phyloP scores from a whole-genome alignment of 2,329 filamentous ascomycete genomes.

The Calonectria crousiana region DNA sequence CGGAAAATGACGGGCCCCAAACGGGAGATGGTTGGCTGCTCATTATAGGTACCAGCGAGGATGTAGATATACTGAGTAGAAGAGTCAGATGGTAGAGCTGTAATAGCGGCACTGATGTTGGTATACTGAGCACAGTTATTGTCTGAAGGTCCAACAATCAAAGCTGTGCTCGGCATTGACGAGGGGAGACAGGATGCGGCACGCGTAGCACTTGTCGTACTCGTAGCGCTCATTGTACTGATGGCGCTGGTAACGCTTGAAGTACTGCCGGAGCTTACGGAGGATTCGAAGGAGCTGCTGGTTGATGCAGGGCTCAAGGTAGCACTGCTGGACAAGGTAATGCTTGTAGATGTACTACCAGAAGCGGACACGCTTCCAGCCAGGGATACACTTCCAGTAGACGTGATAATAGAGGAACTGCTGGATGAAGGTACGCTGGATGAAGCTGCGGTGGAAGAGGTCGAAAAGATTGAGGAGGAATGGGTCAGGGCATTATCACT shows the following conservation, averaged over 20 bases:
- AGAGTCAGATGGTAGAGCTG: slow-evolving; percentile 44
- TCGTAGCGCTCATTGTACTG: not conserved
- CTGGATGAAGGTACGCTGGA: not conserved
- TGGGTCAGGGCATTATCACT: slow-evolving; percentile 18
- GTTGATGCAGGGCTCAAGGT: not conserved
- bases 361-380: not conserved
- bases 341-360: not conserved
- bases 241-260: not conserved
- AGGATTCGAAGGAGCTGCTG: not conserved
- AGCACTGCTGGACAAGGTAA: not conserved
- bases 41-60: slow-evolving; percentile 58
- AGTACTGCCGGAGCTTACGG: not conserved
- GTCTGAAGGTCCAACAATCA: slow-evolving; percentile 56
- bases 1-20: slow-evolving; percentile 56
- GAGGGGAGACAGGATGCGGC: slow-evolving; percentile 29
- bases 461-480: not conserved
- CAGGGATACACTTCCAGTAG: not conserved
- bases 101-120: slow-evolving; percentile 54
- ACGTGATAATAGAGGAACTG: not conserved
- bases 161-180: slow-evolving; percentile 41
- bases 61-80: slow-evolving; percentile 57
- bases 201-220: not conserved
- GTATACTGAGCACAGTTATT: slow-evolving; percentile 56
- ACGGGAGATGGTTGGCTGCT: slow-evolving; percentile 53
- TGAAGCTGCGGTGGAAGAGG: not conserved